These are phyloP conservation scores for Verticillium nonalfalfae DNA, from an alignment of 2,329 filamentous ascomycete species.

Conservation along the genomic window DNA sequence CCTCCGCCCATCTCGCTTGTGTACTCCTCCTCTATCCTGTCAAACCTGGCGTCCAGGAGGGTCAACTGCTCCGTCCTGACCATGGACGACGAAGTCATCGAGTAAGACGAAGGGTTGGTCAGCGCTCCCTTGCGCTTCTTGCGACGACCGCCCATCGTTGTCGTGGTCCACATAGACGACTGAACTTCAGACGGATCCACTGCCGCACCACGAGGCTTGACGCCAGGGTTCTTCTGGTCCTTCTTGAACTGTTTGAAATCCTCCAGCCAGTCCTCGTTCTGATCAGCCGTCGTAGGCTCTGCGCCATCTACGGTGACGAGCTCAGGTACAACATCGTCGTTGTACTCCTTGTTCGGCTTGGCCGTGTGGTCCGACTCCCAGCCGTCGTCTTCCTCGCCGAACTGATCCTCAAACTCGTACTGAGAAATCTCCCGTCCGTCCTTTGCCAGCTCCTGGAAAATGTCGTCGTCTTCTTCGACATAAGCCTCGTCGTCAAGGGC, in stretches of 20 bases:
- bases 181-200: conserved; percentile 56
- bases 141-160: conserved; percentile 69
- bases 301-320: conserved; percentile 34
- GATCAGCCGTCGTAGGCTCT: conserved; percentile 51
- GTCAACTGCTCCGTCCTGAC: conserved; percentile 82
- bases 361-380: conserved; percentile 95
- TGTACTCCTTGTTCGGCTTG: conserved; percentile 60
- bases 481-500: conserved; percentile 94
- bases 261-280: conserved; percentile 78
- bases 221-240: conserved; percentile 51
- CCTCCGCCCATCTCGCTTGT: conserved; percentile 38
- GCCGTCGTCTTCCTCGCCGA: conserved; percentile 66
- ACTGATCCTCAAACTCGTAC: conserved; percentile 67
- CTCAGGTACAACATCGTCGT: conserved; percentile 38
- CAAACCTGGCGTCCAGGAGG: conserved; percentile 83
- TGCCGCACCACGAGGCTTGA: conserved; percentile 16
- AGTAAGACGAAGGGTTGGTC: conserved; percentile 81
- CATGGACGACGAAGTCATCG: conserved; percentile 85
- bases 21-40: conserved; percentile 79
- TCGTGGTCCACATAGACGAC: conserved; percentile 67
- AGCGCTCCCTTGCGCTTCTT: conserved; percentile 96
- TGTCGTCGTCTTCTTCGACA: conserved; percentile 78
- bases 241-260: conserved; percentile 95
- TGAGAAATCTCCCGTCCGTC: conserved; percentile 69
- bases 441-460: conserved; percentile 69